phyloP scores from a whole-genome alignment of 768 basidiomycete species.

The Arthromyces matolae region DNA sequence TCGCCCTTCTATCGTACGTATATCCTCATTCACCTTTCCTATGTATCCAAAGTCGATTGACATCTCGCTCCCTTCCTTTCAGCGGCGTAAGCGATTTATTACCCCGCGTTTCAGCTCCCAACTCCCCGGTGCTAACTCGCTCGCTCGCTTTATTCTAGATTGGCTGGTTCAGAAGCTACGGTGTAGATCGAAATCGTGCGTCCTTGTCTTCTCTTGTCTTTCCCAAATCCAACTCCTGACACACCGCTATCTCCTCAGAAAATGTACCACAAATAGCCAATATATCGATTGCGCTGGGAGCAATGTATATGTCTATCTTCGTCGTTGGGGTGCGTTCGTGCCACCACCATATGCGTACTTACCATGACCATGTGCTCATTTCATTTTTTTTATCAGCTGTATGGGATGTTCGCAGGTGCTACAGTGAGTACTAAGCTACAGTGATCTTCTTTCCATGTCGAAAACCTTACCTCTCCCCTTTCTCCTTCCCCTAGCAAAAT shows the following conservation, averaged over 20 bases:
- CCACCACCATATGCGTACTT: too few relatives aligned
- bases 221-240: not conserved
- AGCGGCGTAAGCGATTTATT: conserved; percentile 29
- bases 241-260: too few relatives aligned
- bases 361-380: too few relatives aligned
- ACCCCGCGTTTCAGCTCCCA: not conserved
- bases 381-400: too few relatives aligned
- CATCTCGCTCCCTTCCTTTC: conserved; percentile 4
- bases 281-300: conserved; percentile 58
- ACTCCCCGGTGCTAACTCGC: not conserved
- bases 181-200: conserved; percentile 46
- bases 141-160: conserved; percentile 44
- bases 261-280: conserved; percentile 43
- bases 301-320: conserved; percentile 47
- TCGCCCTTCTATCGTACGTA: conserved; percentile 63
- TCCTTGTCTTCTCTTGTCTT: too few relatives aligned
- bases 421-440: conserved; percentile 45
- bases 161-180: conserved; percentile 55
- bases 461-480: too few relatives aligned
- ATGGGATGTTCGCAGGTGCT: conserved; percentile 49
- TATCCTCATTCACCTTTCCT: not conserved
- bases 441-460: too few relatives aligned
- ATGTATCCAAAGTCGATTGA: not conserved
- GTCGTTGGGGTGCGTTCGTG: conserved; percentile 44
- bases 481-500: conserved; percentile 62